phyloP scores from a whole-genome alignment of 2,329 filamentous ascomycete genomes.

The Periglandula ipomoeae region DNA sequence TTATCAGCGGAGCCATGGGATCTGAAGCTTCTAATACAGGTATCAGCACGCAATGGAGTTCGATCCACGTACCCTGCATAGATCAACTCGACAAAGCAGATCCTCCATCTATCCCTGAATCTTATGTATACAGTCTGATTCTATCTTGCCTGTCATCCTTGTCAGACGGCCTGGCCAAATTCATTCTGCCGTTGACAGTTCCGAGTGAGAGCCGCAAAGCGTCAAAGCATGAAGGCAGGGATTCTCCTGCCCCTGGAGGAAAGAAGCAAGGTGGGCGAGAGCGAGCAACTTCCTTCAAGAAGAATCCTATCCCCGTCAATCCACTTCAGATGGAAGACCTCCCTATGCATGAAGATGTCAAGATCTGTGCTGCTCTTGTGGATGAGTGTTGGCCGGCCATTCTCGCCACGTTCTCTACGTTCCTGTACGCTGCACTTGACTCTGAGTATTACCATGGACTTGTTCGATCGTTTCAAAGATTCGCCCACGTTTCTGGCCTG shows the following conservation, averaged over 20 bases:
- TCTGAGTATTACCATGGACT: slow-evolving; percentile 89
- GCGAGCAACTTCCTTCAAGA: slow-evolving; percentile 59
- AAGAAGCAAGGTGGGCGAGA: slow-evolving; percentile 33
- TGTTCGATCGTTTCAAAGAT: slow-evolving; percentile 87
- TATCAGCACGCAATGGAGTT: slow-evolving; percentile 88
- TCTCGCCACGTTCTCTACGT: slow-evolving; percentile 89
- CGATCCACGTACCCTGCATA: slow-evolving; percentile 76
- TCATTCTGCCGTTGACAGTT: slow-evolving; percentile 84
- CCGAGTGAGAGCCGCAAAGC: slow-evolving; percentile 53
- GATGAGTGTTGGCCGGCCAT: slow-evolving; percentile 94
- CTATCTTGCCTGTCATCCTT: slow-evolving; percentile 82
- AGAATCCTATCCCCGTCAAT: slow-evolving; percentile 73
- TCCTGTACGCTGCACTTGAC: slow-evolving; percentile 84
- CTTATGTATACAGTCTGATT: slow-evolving; percentile 85
- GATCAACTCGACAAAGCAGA: slow-evolving; percentile 92
- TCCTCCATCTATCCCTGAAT: slow-evolving; percentile 74
- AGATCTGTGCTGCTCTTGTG: slow-evolving; percentile 71
- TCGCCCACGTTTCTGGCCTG: slow-evolving; percentile 88
- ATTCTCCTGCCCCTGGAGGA: slow-evolving; percentile 30
- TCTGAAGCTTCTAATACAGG: slow-evolving; percentile 61
- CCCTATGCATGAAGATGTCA: slow-evolving; percentile 60
- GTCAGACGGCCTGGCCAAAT: slow-evolving; percentile 87
- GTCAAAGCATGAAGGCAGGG: slow-evolving; percentile 33
- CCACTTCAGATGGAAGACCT: slow-evolving; percentile 69
- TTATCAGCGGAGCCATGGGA: slow-evolving; percentile 66